Base-by-base conservation (phyloP, 2,329 filamentous ascomycete genomes). In the Colletotrichum agaves region DNA sequence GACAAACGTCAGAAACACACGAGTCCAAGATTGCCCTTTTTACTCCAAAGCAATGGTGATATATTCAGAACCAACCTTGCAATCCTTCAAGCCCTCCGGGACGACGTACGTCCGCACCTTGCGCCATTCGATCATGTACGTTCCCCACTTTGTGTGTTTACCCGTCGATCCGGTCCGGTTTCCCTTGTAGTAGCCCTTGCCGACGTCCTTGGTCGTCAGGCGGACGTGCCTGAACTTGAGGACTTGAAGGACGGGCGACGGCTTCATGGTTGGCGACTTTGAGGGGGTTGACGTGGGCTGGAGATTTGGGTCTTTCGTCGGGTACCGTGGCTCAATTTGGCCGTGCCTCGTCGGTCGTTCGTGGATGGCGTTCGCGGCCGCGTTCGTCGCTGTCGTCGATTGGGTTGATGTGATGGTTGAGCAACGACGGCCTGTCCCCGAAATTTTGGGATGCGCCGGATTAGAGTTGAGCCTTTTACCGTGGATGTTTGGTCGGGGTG, bases 141-240 rank as follows among this genome's bases (percentile, higher is more conserved):
- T 90, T 79, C 95, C 96, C 77, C 89, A 88, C 78, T 92, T 92
- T 61, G 92, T 94, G 81, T 97, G 93, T 13, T 84, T 82, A 78
- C 96, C 96, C 89, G 97, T 94, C 46, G 92, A 89, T 2, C 96
- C 96, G 1, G 93, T 91, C 52, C 94, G 87, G 74, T 92, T 98
- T 77, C 96, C 96, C 86, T 98, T 98, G 89, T 99, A 99, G 88
- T 91, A 99, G 73, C 94, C 95, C 77, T 93, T 93, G 78, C 91
- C 92, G 78, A 95, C 91, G 80, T 96, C 91, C 82, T 99, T 99
- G 73, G 95, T 97, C 12, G 93, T 98, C 75, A 99, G 88, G 60
- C 87, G 86, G 67, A 94, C 84, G 76, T 95, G 93, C 80, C 90
- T 88, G 75, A 93, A 87, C 65, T 88, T 87, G 77, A 89, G 82